Base-by-base conservation (phyloP, 1,139 yeast species). In the Suhomyces taliae region DNA sequence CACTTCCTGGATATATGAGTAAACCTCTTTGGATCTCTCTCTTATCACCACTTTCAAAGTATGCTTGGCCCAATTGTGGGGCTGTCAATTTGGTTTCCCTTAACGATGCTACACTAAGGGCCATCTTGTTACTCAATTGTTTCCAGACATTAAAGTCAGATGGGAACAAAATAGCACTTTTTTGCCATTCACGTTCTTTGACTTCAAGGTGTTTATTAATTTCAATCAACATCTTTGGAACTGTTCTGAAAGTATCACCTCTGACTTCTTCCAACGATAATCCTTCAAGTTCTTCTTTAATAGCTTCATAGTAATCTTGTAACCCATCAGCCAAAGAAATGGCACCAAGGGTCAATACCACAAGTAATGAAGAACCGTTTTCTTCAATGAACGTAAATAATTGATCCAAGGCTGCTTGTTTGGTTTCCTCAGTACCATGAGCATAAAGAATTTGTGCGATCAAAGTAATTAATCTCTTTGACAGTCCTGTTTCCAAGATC, bases 401-500 rank as follows among this genome's bases (percentile, higher is more conserved):
- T 59, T 85, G 90, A 57, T 85, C 90, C 44, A 89, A 61, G 0
- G 97, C 96, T 2, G 91, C 93, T 53, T 84, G 87, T 48, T 82
- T 83, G 7, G 93, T 83, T n/a, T 85, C 91, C 24, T 77, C 81
- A 0, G 83, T 79, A 8, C 83, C 86, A 48, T 81, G 81, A 1
- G 90, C 88, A 72, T 87, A 85, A 45, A 93, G 73, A 1, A 90
- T 85, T 59, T 90, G 96, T 0, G 95, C 82, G 27, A 89, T 77
- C 36, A 93, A 68, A 7, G 86, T 79, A 11, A 89, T 82, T n/a
- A 90, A 74, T 51, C 84, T 77, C 51, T 77, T 75, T 9, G 79
- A 77, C 19, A 83, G 78, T 14, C 73, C 67, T 8, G 57, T 50
- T 11, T 55, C 77, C 46, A 90, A 67, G 8, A 93, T 81, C 35